Conservation (phyloP, 2,329 filamentous ascomycete species). For the Leptographium flavum region DNA sequence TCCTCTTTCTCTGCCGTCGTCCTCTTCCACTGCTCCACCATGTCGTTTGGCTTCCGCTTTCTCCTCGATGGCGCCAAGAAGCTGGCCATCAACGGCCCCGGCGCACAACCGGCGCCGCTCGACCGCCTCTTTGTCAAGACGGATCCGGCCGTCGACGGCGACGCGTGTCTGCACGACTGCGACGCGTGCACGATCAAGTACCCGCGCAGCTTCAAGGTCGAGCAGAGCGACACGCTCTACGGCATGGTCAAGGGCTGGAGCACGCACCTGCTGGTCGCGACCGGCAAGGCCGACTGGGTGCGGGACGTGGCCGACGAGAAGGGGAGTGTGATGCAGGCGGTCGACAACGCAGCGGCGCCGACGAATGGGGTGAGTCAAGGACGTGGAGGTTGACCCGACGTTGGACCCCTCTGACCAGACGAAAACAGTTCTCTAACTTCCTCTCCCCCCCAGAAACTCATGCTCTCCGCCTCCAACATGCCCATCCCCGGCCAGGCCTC, state of each 20-base stretch:
- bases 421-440: too few relatives aligned
- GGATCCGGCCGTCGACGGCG: conserved; percentile 64
- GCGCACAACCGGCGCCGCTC: conserved; percentile 10
- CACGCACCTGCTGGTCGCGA: conserved; percentile 82
- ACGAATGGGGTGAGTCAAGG: conserved; percentile 47
- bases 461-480: conserved; percentile 87
- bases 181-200: conserved; percentile 65
- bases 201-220: conserved; percentile 57
- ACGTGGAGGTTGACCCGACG: background rate
- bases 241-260: conserved; percentile 77
- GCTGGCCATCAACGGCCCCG: conserved; percentile 16
- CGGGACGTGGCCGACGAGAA: conserved; percentile 78
- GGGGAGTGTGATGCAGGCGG: conserved; percentile 69
- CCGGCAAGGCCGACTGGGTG: conserved; percentile 93
- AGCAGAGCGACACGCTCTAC: conserved; percentile 67
- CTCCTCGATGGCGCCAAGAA: conserved; percentile 24
- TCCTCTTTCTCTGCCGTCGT: too few relatives aligned
- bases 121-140: conserved; percentile 57
- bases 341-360: conserved; percentile 43
- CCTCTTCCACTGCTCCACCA: conserved; percentile 15
- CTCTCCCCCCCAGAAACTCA: conserved; percentile 48
- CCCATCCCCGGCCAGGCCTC: conserved; percentile 55
- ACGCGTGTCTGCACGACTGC: conserved; percentile 83
- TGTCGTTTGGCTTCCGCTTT: conserved; percentile 25
- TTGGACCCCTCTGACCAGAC: background rate